Base-by-base conservation (phyloP, 2,329 filamentous ascomycete genomes). In the Ambrosiella xylebori region DNA sequence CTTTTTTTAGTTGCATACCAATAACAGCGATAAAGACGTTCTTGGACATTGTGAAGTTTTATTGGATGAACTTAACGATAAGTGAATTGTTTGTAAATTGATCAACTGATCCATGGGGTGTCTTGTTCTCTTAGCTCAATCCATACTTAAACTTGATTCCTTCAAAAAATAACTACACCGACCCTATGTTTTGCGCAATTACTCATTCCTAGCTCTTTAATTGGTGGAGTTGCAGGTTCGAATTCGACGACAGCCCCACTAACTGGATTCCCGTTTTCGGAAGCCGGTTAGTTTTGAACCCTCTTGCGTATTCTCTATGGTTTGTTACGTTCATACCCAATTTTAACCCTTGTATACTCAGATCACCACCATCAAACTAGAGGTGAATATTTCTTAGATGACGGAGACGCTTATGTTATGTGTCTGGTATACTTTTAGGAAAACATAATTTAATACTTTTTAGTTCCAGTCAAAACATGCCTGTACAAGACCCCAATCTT, bases 401-500 rank as follows among this genome's bases (percentile, higher is more conserved):
- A 41, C 4, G 27, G 27, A 27, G 27, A 27, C 5, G 3, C 5
- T 27, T 3, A 27, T 27, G 3, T 3, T 27, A 27, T 27, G 27
- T 27, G 27, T 27, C 27, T 27, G 27, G 27, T 27, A 27, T 27
- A 27, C 27, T 27, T 27, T 27, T 27, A 27, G 27, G 27, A 27
- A 27, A 49, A 49, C 45, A 3, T 19, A 49, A 49, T 49, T 2
- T 49, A 9, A 4, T n/a, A n/a, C 17, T 7, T 49, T n/a, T n/a
- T 19, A 35, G 12, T 53, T 17, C 7, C 19, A 53, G 19, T 19
- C 40, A 50, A 51, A 56, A 17, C 58, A 82, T 81, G 79, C 73
- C 79, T 11, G 73, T 79, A 11, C 77, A 81, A 68, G 82, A 88
- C 63, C 76, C 79, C 7, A 72, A 82, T 62, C 79, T 96, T 12